phyloP scores from a whole-genome alignment of 192 early-diverging fungal species.

The Coemansia sp. region DNA sequence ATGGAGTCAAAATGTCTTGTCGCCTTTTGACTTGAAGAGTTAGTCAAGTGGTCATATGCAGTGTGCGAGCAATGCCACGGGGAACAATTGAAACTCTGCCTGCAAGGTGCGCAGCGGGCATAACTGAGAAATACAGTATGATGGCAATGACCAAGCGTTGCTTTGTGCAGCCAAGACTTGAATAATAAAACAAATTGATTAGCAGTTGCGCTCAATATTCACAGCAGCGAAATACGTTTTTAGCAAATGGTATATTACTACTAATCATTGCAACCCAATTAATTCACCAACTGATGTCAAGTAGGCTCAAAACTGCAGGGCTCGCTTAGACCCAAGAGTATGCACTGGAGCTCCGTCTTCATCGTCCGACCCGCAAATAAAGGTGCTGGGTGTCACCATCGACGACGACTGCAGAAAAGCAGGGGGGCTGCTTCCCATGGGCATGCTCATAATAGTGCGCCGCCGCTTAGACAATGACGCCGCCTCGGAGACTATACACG shows the following conservation, averaged over 20 bases:
- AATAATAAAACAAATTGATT: neutral
- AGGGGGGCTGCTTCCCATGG: constrained; percentile 16
- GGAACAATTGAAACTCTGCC: neutral
- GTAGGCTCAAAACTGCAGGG: constrained; percentile 9
- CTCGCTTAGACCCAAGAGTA: constrained; percentile 4
- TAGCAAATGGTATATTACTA: constrained; percentile 1
- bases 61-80: neutral
- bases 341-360: constrained; percentile 17
- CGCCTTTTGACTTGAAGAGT: neutral
- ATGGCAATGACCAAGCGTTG: neutral
- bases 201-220: constrained; percentile 6
- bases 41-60: neutral
- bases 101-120: constrained; percentile 1
- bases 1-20: neutral
- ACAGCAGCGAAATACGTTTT: neutral
- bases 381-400: constrained; percentile 14
- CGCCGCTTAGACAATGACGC: constrained; percentile 33
- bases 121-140: neutral
- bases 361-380: constrained; percentile 41
- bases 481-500: constrained; percentile 13
- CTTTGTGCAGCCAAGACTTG: neutral
- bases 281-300: neutral
- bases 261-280: neutral
- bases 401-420: constrained; percentile 12
- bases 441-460: constrained; percentile 20